Evolutionary conservation across 2,329 filamentous ascomycete species (phyloP).

Genomic region (Leptographium galeiforme): DNA sequence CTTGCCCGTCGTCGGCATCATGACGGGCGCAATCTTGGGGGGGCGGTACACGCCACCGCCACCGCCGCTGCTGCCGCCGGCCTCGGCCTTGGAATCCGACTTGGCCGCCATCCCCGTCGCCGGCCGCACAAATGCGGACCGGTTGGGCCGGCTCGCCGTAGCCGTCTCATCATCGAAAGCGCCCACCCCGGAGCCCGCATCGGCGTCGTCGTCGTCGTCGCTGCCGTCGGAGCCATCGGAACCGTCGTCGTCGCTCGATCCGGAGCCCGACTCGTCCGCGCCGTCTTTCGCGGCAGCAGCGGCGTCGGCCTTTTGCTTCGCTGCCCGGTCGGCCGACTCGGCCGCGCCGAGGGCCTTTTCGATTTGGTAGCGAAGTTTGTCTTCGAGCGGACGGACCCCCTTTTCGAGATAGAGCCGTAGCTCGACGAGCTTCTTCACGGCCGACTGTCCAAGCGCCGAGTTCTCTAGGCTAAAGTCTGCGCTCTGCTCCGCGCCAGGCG

Average conservation of each 20-base stretch:
- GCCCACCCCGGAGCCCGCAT: neutral
- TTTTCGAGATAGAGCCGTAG: slow-evolving; percentile 87
- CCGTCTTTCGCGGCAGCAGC: slow-evolving; percentile 20
- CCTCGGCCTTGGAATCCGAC: neutral
- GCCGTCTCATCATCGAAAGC: slow-evolving; percentile 5
- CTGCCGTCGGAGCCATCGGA: slow-evolving; percentile 10
- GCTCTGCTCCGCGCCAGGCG: slow-evolving; percentile 9
- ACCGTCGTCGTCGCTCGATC: slow-evolving; percentile 21
- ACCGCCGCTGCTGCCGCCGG: slow-evolving; percentile 2
- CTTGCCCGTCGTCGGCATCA: slow-evolving; percentile 55
- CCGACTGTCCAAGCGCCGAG: slow-evolving; percentile 44
- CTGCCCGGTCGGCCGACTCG: slow-evolving; percentile 51
- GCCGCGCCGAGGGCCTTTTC: slow-evolving; percentile 86
- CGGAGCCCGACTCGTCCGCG: slow-evolving; percentile 19
- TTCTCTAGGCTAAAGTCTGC: slow-evolving; percentile 16
- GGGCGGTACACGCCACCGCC: slow-evolving; percentile 64
- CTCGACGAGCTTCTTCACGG: slow-evolving; percentile 79
- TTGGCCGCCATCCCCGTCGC: neutral
- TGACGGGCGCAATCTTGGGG: slow-evolving; percentile 73
- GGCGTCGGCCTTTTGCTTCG: slow-evolving; percentile 21
- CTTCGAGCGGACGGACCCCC: slow-evolving; percentile 80
- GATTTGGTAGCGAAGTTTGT: slow-evolving; percentile 85
- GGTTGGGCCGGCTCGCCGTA: slow-evolving; percentile 17
- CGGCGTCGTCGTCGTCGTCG: slow-evolving; percentile 10
- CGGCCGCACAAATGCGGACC: slow-evolving; percentile 22